Base-by-base conservation (phyloP, 192 early-diverging fungal species). In the Linnemannia exigua region DNA sequence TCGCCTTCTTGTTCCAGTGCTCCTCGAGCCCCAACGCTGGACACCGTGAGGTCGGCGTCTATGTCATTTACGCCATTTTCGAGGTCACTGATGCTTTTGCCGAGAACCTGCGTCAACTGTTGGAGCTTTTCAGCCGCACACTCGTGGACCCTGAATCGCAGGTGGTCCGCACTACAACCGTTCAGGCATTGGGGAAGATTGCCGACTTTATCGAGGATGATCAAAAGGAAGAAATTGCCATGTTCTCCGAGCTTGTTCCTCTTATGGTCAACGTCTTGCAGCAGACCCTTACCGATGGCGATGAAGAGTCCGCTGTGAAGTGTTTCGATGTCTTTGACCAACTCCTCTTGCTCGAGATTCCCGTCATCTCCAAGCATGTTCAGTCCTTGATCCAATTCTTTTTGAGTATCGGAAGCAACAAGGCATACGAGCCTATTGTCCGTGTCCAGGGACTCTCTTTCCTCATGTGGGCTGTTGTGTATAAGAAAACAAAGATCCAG, bases 271-370 rank as follows among this genome's bases (percentile, higher is more conserved):
- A 90, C 67, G 95, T 98, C 0, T 87, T 98, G 76, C 93, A 96
- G 80, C 92, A 95, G 79, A 95, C 95, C 77, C 82, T 98, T 25
- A 92, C 85, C 51, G 88, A 90, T 5, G 89, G 88, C 44, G 95
- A 98, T 77, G 96, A 96, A 82, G 94, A 96, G 25, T 93, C 88
- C 63, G 93, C 94, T 19, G 90, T 90, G 38, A 91, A 94, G 75
- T 95, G 96, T 74, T 97, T 97, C 80, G 97, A 97, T 80, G 95
- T 98, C 19, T 95, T 98, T 88, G 95, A 97, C 88, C 89, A 89
- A 22, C 89, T 98, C 70, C 89, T 98, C 36, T 87, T 95, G 75
- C 89, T 96, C 73, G 97, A 98, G 80, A 82, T 94, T 22, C 96
- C 96, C 61, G 84, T 98, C 41, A 87, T 98, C 36, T 94, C 93